Conservation (phyloP, 2,329 filamentous ascomycete species). For the Ceratocystis cubensis region DNA sequence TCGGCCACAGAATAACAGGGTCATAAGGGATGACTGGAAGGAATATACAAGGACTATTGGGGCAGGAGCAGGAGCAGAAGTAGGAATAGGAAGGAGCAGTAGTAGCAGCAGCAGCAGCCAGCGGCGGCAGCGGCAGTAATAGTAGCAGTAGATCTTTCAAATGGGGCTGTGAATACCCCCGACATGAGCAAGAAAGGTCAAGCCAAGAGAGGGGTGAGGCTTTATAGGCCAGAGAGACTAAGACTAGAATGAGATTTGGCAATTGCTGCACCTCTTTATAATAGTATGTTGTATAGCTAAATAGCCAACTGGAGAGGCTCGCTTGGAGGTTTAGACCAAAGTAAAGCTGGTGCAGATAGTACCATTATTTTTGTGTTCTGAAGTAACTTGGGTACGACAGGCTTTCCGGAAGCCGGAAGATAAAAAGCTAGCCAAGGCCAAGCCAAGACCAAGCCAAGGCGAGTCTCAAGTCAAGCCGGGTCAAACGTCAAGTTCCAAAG, state of each 20-base stretch:
- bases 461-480: not conserved
- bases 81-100: too few relatives aligned
- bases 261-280: not conserved
- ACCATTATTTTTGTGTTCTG: not conserved
- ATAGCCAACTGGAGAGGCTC: not conserved
- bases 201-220: not conserved
- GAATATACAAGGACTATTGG: too few relatives aligned
- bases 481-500: too few relatives aligned
- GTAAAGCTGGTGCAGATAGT: not conserved
- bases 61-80: too few relatives aligned
- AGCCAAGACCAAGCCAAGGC: not conserved
- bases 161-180: too few relatives aligned
- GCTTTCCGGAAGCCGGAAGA: not conserved
- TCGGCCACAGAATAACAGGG: too few relatives aligned
- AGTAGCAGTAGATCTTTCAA: too few relatives aligned
- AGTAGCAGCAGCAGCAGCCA: too few relatives aligned
- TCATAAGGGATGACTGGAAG: too few relatives aligned
- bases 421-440: slow-evolving; percentile 1
- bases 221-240: not conserved
- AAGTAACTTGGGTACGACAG: not conserved
- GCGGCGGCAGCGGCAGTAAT: too few relatives aligned
- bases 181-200: not conserved
- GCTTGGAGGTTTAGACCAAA: not conserved
- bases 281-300: not conserved
- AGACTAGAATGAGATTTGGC: not conserved